Conservation (phyloP, 2,329 filamentous ascomycete species). For the Monosporascus sp. region DNA sequence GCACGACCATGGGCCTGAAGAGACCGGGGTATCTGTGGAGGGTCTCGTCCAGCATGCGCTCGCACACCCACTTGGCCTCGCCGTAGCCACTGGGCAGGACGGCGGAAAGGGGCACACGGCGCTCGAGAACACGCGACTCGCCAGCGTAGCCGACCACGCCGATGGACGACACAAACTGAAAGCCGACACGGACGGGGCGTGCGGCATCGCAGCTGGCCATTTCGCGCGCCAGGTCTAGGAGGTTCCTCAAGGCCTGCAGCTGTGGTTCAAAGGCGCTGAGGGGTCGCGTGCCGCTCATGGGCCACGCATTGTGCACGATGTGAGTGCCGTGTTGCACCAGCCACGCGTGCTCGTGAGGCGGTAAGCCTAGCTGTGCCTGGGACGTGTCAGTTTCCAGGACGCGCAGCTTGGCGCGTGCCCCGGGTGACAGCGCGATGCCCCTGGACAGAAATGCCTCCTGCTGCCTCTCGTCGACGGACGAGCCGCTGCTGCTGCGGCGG, state of each 20-base stretch:
- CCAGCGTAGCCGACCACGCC: conserved; percentile 24
- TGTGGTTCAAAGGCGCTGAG: background rate
- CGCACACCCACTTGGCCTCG: conserved; percentile 45
- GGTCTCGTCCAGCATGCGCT: conserved; percentile 41
- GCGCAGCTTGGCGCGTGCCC: conserved; percentile 28
- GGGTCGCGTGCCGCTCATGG: background rate
- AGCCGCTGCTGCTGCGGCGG: conserved; percentile 20
- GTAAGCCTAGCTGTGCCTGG: background rate
- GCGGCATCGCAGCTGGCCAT: background rate
- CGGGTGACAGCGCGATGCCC: conserved; percentile 7
- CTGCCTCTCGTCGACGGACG: conserved; percentile 8
- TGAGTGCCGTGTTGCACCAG: background rate
- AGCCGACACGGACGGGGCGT: conserved; percentile 9
- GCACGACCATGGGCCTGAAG: conserved; percentile 36
- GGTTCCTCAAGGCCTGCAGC: conserved; percentile 1
- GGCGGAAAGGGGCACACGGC: conserved; percentile 26
- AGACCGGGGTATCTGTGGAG: conserved; percentile 31
- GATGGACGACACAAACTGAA: conserved; percentile 36
- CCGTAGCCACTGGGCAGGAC: conserved; percentile 41
- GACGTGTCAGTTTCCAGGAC: conserved; percentile 32
- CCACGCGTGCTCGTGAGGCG: background rate
- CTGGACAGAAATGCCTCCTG: conserved; percentile 2
- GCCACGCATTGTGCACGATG: conserved; percentile 3
- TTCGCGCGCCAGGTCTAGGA: background rate
- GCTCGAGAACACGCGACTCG: conserved; percentile 33